Evolutionary conservation across 768 basidiomycete species (phyloP), one percentile per base, ranked within the genome.

Genomic region (Termitomyces sp.): DNA sequence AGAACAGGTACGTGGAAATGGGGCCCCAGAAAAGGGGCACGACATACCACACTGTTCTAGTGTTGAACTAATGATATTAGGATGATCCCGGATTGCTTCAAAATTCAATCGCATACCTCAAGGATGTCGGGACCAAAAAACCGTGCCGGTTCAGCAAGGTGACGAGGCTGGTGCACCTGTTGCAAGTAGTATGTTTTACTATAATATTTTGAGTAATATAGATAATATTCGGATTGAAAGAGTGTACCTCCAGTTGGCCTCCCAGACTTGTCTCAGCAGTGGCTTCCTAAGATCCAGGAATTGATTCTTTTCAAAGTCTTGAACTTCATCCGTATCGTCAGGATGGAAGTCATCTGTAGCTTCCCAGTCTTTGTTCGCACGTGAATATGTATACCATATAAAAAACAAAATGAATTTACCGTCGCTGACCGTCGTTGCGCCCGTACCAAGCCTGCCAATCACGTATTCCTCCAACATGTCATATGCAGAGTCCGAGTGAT

Each of bases 151-250:
- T 91, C 78, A 7, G 82, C 70, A 51, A 95, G 70, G 68, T 95
- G 95, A 42, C 97, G 82, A 1, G 97, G 96, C 68, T 98, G 94
- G 70, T 99, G 97, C 0, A 99, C 91, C 70, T 99, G 97, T 63
- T 92, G 82, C 48, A 99, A 76, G 67, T 99, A 99, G 70, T 94
- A 98, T 3, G 88, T 83, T 77, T 99, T 99, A 66, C 90, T 91
- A 51, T 11, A n/a, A 45, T 15, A 42, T 4, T 45, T 53, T 49
- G 45, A 42, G 58, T 43, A 50, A 40, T 42, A 34, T 42, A 43
- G 28, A 60, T 12, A 55, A 58, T 41, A 55, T 41, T 21, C 30
- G 17, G 42, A 26, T 35, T 48, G 19, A 10, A n/a, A 35, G 70
- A 14, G 14, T 77, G 24, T 56, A 84, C 87, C 85, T 88, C 66